Percentiles rank a stretch among this genome's conserved stretches.
These are phyloP conservation scores for Flaveria linearis DNA, from an alignment of 129 eudicot genomes.

Conservation along the genomic window DNA sequence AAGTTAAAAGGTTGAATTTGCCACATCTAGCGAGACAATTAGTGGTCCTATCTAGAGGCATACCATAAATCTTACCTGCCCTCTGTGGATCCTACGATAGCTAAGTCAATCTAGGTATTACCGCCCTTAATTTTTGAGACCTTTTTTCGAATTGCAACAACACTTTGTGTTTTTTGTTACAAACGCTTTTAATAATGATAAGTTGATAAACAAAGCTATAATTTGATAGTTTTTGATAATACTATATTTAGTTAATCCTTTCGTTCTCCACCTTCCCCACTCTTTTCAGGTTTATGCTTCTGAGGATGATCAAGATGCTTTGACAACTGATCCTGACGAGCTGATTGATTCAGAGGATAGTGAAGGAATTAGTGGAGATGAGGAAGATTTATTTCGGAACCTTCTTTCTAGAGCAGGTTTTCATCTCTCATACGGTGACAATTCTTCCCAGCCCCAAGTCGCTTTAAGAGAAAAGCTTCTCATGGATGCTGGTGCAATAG, in stretches of 20 bases:
- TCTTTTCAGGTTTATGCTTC: constrained; percentile 76
- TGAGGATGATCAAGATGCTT: constrained; percentile 97
- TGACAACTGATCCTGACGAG: constrained; percentile 96
- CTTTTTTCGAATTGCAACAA: not conserved
- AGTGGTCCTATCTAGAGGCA: not conserved
- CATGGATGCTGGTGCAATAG: constrained; percentile 98
- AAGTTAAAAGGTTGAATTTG: not conserved
- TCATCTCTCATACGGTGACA: constrained; percentile 84
- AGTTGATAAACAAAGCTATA: not conserved
- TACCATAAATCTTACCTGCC: not conserved
- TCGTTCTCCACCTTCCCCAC: not conserved
- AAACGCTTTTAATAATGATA: not conserved
- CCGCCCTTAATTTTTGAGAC: not conserved
- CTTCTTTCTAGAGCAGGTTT: constrained; percentile 95
- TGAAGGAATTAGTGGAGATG: constrained; percentile 92
- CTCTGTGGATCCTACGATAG: not conserved
- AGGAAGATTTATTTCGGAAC: constrained; percentile 88
- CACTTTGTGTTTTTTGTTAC: not conserved
- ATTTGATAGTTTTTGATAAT: not conserved
- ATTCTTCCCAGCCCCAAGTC: constrained; percentile 94
- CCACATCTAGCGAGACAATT: not conserved
- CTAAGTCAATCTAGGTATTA: not conserved
- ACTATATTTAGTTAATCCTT: not conserved
- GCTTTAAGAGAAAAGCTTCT: constrained; percentile 96
- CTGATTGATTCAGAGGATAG: constrained; percentile 96